Evolutionary conservation across 1,139 yeast genomes (phyloP).

Genomic region (Yarrowia galli): DNA sequence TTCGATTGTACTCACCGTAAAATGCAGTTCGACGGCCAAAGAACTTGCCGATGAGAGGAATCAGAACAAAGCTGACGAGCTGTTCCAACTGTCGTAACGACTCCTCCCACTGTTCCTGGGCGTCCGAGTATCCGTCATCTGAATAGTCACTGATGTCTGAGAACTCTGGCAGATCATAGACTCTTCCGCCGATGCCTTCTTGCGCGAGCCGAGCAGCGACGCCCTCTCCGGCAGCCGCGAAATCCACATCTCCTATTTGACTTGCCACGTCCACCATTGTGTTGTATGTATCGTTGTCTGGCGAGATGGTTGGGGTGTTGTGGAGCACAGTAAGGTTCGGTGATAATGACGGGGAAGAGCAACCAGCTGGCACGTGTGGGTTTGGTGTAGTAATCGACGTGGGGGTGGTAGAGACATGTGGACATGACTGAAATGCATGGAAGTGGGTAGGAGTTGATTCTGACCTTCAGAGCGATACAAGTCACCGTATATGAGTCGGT

Average conservation of each 20-base stretch:
- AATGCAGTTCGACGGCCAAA: slow-evolving; percentile 71
- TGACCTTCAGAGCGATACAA: too few relatives aligned
- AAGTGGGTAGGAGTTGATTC: too few relatives aligned
- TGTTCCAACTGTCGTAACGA: slow-evolving; percentile 67
- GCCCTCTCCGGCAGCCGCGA: slow-evolving; percentile 21
- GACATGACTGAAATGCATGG: not conserved
- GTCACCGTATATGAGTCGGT: too few relatives aligned
- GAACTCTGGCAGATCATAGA: slow-evolving; percentile 29
- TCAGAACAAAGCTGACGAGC: slow-evolving; percentile 62
- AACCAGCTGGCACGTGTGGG: slow-evolving; percentile 18
- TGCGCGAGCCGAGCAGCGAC: slow-evolving; percentile 30
- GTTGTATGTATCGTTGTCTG: slow-evolving; percentile 8
- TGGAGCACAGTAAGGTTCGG: slow-evolving; percentile 19
- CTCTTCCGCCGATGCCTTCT: not conserved
- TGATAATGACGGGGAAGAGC: not conserved
- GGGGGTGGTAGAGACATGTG: not conserved
- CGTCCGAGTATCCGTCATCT: slow-evolving; percentile 50
- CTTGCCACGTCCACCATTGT: slow-evolving; percentile 35
- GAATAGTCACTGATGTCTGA: slow-evolving; percentile 40
- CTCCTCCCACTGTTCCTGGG: slow-evolving; percentile 85
- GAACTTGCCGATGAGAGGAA: slow-evolving; percentile 75
- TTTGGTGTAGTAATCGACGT: not conserved
- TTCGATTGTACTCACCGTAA: slow-evolving; percentile 44
- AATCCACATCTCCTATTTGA: slow-evolving; percentile 30
- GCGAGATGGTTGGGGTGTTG: slow-evolving; percentile 15